Percentiles rank a stretch among this genome's conserved stretches.
Conservation (phyloP, 257 asterid species). For the Salvia splendens region DNA sequence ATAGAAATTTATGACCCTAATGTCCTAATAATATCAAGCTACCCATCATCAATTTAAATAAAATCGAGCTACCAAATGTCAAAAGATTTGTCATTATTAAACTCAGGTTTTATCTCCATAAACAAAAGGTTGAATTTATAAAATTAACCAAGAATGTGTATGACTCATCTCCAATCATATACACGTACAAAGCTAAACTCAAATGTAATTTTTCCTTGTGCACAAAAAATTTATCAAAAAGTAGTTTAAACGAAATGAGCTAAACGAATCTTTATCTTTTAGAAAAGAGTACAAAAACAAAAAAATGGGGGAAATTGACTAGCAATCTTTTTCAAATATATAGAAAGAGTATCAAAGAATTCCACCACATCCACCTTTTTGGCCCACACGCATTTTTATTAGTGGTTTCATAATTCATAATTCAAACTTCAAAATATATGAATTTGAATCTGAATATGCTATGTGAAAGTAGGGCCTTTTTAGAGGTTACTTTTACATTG, state of each 20-base stretch:
- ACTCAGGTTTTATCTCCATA: neutral
- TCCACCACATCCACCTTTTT: conserved; percentile 24
- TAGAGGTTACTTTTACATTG: neutral
- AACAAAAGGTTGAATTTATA: neutral
- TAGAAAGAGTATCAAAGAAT: conserved; percentile 22
- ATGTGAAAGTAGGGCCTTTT: conserved; percentile 7
- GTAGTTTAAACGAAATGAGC: conserved; percentile 4
- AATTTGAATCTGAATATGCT: conserved; percentile 21
- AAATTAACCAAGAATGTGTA: neutral
- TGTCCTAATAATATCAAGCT: too few species aligned
- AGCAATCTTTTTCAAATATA: conserved; percentile 19
- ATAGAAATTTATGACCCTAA: too few species aligned
- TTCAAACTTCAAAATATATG: neutral
- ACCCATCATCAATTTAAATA: too few species aligned
- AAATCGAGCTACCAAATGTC: too few species aligned
- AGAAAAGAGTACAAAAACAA: conserved; percentile 32
- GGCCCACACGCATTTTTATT: conserved; percentile 35
- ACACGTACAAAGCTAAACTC: neutral
- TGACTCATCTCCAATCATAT: neutral
- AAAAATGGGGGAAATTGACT: conserved; percentile 31
- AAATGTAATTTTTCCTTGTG: neutral
- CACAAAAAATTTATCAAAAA: neutral
- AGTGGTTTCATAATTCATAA: conserved; percentile 21
- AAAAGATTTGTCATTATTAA: too few species aligned
- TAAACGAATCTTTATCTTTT: conserved; percentile 34